Evolutionary conservation across 2,329 filamentous ascomycete genomes (phyloP).

Genomic region (Aspergillus luchuensis): DNA sequence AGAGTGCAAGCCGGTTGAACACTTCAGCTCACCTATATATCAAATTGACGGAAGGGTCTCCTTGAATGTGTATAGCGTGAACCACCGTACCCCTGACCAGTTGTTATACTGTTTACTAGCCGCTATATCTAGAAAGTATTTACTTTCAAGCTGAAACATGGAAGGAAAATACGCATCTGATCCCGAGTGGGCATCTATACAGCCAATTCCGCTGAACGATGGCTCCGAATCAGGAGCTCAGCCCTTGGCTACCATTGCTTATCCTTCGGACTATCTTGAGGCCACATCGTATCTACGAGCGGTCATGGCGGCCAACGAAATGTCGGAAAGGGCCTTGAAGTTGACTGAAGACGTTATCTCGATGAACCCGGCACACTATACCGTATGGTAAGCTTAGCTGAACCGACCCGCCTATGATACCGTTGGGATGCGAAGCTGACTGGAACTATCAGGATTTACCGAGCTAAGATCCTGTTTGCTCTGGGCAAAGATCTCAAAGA

Average conservation of each 20-base stretch:
- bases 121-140: neutral
- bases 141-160: conserved; percentile 24
- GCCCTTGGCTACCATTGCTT: conserved; percentile 89
- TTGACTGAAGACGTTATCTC: conserved; percentile 88
- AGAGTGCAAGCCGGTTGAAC: neutral
- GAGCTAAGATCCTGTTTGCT: conserved; percentile 73
- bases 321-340: conserved; percentile 73
- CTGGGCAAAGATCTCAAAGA: conserved; percentile 65
- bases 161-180: conserved; percentile 60
- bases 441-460: conserved; percentile 66
- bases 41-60: neutral
- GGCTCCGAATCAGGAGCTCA: conserved; percentile 56
- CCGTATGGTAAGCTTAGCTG: conserved; percentile 68
- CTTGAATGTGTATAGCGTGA: neutral
- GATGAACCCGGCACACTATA: conserved; percentile 97
- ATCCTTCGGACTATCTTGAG: conserved; percentile 85
- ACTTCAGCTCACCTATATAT: neutral
- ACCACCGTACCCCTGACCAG: neutral
- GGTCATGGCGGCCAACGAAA: conserved; percentile 86
- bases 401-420: neutral
- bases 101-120: neutral
- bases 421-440: conserved; percentile 13
- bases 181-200: conserved; percentile 79
- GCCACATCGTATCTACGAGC: conserved; percentile 92
- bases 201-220: conserved; percentile 81